Evolutionary conservation across 2,329 filamentous ascomycete species (phyloP).

Genomic region (Scorias spongiosa): DNA sequence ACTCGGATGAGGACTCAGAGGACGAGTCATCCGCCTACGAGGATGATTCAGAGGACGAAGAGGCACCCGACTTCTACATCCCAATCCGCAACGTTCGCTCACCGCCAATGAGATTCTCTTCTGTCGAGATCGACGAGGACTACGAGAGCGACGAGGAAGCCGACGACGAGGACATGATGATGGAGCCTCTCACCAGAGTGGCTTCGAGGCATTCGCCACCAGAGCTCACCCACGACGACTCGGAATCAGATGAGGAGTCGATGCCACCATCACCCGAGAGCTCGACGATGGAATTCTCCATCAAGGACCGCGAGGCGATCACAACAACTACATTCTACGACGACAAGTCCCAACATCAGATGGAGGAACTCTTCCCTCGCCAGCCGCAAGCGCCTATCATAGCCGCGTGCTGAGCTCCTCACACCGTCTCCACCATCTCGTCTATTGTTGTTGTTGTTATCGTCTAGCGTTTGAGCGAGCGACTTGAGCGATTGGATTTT

Average conservation of each 20-base stretch:
- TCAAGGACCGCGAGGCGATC: conserved; percentile 30
- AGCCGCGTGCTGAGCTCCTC: conserved; percentile 25
- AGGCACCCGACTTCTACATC: conserved; percentile 27
- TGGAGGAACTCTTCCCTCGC: conserved; percentile 20
- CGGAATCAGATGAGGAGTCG: conserved; percentile 31
- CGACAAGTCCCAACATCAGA: conserved; percentile 11
- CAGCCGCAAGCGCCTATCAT: conserved; percentile 23
- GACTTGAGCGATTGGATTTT: conserved; percentile 3
- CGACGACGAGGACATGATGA: conserved; percentile 29
- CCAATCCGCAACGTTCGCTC: conserved; percentile 25
- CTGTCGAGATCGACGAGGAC: conserved; percentile 26
- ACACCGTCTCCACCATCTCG: conserved; percentile 20
- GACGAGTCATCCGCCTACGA: conserved; percentile 40
- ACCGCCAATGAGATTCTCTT: conserved; percentile 27
- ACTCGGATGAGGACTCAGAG: conserved; percentile 29
- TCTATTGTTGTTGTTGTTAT: conserved; percentile 4
- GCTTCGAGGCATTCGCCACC: conserved; percentile 29
- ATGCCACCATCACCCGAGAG: conserved; percentile 32
- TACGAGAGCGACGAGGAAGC: conserved; percentile 31
- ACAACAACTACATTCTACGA: conserved; percentile 31
- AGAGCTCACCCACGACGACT: conserved; percentile 34
- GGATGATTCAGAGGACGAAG: conserved; percentile 35
- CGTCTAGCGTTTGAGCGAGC: conserved; percentile 15
- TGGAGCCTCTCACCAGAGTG: conserved; percentile 29
- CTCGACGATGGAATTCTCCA: conserved; percentile 28